Evolutionary conservation across 2,329 filamentous ascomycete genomes (phyloP).

Genomic region (Penicillium sp.): DNA sequence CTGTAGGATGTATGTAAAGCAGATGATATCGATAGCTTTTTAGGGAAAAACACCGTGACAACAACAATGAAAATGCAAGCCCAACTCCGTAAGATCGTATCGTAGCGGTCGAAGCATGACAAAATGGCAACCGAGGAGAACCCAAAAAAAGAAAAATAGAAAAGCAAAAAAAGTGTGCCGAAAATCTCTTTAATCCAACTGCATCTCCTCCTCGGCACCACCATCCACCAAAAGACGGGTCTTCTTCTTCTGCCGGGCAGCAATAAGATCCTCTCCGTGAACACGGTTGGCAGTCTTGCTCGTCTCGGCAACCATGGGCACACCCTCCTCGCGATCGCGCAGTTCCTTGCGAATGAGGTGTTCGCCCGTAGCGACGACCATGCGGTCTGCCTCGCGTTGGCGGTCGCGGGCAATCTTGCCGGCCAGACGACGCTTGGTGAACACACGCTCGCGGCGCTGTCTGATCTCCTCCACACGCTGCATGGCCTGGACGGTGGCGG

Average conservation of each 20-base stretch:
- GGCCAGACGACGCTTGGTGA: slow-evolving; percentile 91
- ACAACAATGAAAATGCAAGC: slow-evolving; percentile 26
- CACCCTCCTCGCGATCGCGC: slow-evolving; percentile 57
- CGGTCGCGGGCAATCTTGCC: slow-evolving; percentile 74
- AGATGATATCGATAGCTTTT: slow-evolving; percentile 30
- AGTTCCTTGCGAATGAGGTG: slow-evolving; percentile 79
- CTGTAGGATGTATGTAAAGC: slow-evolving; percentile 12
- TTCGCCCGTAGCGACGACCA: slow-evolving; percentile 87
- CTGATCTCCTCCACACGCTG: slow-evolving; percentile 85
- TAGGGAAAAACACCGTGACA: slow-evolving; percentile 23
- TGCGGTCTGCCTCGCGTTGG: slow-evolving; percentile 76
- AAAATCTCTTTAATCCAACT: slow-evolving; percentile 42
- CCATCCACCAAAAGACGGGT: slow-evolving; percentile 46
- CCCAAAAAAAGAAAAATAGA: slow-evolving; percentile 14
- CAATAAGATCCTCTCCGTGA: slow-evolving; percentile 39
- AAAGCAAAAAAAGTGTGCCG: slow-evolving; percentile 13
- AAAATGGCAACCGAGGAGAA: slow-evolving; percentile 11
- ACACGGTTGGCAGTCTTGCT: slow-evolving; percentile 38
- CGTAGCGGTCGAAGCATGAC: slow-evolving; percentile 25
- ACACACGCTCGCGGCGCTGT: slow-evolving; percentile 77
- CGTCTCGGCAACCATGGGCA: slow-evolving; percentile 34
- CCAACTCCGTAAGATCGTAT: slow-evolving; percentile 29
- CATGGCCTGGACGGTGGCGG: slow-evolving; percentile 89
- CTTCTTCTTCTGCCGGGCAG: slow-evolving; percentile 42
- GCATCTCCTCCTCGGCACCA: slow-evolving; percentile 49